phyloP scores from a whole-genome alignment of 2,329 filamentous ascomycete species.

The Aspergillus sp. region DNA sequence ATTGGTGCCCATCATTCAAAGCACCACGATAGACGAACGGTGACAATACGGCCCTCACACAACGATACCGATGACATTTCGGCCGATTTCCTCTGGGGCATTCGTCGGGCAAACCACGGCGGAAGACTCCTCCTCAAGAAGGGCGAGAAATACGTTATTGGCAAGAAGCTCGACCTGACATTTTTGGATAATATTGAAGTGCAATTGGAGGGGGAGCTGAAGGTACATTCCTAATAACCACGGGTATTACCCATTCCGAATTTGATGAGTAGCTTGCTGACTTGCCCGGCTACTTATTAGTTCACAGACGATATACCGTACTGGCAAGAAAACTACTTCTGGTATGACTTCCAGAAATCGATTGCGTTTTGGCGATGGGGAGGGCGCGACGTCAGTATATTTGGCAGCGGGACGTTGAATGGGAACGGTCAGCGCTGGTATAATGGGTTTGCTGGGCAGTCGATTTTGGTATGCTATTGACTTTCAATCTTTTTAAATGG shows the following conservation, averaged over 20 bases:
- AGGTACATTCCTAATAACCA: constrained; percentile 27
- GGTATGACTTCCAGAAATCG: constrained; percentile 53
- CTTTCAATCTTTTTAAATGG: too few species aligned
- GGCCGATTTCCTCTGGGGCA: constrained; percentile 53
- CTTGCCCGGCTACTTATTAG: constrained; percentile 23
- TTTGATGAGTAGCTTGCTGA: neutral
- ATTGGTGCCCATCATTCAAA: constrained; percentile 26
- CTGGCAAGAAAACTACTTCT: constrained; percentile 53
- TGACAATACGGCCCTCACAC: constrained; percentile 54
- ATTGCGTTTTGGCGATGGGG: constrained; percentile 67
- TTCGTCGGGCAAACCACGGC: constrained; percentile 59
- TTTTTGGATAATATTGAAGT: constrained; percentile 60
- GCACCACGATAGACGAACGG: constrained; percentile 40
- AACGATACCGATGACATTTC: constrained; percentile 59
- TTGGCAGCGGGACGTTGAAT: constrained; percentile 57
- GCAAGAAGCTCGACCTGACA: constrained; percentile 58
- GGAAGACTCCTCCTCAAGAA: constrained; percentile 57
- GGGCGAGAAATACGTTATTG: constrained; percentile 57
- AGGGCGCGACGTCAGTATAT: constrained; percentile 61
- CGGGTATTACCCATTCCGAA: neutral
- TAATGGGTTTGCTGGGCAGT: constrained; percentile 47
- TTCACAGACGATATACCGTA: constrained; percentile 50
- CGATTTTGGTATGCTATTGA: constrained; percentile 30
- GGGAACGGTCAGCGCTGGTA: constrained; percentile 56
- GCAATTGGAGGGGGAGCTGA: constrained; percentile 58